These are phyloP conservation scores for Microsporum ferrugineum DNA, from an alignment of 2,329 filamentous ascomycete species.

Conservation along the genomic window DNA sequence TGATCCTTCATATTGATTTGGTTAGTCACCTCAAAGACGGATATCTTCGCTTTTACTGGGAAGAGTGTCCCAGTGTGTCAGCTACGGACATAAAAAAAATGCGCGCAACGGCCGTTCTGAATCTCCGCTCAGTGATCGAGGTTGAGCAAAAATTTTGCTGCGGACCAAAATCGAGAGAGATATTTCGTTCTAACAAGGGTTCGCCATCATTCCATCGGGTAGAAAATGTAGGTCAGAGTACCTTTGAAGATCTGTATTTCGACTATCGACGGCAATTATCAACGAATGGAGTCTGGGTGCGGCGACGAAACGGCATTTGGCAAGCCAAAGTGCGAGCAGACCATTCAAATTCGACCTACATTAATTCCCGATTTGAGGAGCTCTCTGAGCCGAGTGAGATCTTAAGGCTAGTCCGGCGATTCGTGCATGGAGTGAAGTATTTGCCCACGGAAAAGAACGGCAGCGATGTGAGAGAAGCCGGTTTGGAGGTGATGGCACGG, in stretches of 20 bases:
- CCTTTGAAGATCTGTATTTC: constrained; percentile 22
- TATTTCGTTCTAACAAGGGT: constrained; percentile 13
- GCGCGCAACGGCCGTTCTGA: constrained; percentile 8
- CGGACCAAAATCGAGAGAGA: constrained; percentile 8
- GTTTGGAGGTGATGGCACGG: constrained; percentile 18
- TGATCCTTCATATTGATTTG: not conserved
- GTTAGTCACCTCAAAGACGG: not conserved
- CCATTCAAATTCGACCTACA: constrained; percentile 9
- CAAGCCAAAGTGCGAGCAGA: constrained; percentile 18
- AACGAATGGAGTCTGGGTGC: constrained; percentile 19
- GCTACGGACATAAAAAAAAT: not conserved
- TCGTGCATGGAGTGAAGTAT: not conserved
- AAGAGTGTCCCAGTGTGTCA: not conserved
- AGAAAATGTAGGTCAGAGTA: constrained; percentile 11
- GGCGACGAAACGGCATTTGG: constrained; percentile 19
- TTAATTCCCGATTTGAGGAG: constrained; percentile 21
- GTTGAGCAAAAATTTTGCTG: constrained; percentile 21
- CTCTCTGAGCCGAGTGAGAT: constrained; percentile 15
- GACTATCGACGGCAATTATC: constrained; percentile 16
- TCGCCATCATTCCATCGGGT: constrained; percentile 15
- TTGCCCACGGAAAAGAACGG: constrained; percentile 9
- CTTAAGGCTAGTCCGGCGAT: constrained; percentile 7
- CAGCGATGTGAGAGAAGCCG: constrained; percentile 1
- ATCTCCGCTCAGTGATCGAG: constrained; percentile 15
- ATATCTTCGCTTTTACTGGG: not conserved